Evolutionary conservation across 768 basidiomycete species (phyloP).

Genomic region (Macrolepiota fuliginosa): DNA sequence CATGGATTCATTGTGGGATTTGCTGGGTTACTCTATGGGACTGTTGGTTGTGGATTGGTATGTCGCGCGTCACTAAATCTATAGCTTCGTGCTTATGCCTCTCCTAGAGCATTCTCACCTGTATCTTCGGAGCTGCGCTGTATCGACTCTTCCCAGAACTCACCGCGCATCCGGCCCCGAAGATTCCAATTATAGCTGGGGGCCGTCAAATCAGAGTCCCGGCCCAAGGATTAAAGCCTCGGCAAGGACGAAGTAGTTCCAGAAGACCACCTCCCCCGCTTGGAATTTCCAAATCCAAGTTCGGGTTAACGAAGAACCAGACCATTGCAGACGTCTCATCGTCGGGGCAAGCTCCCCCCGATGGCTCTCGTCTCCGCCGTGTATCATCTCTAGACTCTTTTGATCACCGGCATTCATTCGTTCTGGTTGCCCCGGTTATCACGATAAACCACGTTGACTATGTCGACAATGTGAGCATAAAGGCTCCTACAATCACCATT

Average conservation of each 20-base stretch:
- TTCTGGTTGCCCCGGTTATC: conserved; percentile 9
- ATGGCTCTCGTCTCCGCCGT: neutral
- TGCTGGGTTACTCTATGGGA: conserved; percentile 8
- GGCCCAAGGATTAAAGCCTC: neutral
- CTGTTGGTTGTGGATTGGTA: conserved; percentile 10
- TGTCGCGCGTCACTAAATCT: neutral
- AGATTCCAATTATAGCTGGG: neutral
- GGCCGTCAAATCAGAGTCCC: neutral
- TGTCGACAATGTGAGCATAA: conserved; percentile 3
- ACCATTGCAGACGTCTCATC: neutral
- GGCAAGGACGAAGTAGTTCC: neutral
- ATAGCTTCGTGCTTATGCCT: neutral
- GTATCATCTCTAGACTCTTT: conserved; percentile 9
- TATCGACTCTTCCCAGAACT: neutral
- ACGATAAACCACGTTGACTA: conserved; percentile 13
- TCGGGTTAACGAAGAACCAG: neutral
- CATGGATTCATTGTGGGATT: neutral
- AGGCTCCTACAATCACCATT: conserved; percentile 6
- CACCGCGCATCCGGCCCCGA: neutral
- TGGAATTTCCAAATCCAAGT: neutral
- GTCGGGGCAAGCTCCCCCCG: neutral
- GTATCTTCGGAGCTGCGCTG: conserved; percentile 6
- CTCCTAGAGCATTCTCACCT: conserved; percentile 10
- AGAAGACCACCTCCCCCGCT: neutral
- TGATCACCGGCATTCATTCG: neutral